Base-by-base conservation (phyloP, 2,329 filamentous ascomycete genomes). In the Harringtonia aguacate region DNA sequence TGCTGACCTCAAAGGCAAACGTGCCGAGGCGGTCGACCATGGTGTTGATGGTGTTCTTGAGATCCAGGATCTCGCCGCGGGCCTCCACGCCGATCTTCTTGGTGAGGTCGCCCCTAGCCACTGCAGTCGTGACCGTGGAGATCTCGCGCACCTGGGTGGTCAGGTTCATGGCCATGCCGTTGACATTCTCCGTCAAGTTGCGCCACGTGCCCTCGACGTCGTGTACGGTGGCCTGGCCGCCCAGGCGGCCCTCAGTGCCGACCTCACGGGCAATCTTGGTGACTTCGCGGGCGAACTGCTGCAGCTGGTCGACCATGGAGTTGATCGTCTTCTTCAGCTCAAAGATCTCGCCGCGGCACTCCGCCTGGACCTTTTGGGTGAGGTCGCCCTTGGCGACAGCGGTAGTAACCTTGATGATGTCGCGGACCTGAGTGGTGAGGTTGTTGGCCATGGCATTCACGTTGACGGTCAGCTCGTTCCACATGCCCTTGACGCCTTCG, bases 311-410 rank as follows among this genome's bases (percentile, higher is more conserved):
- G 53, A 98, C 90, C 90, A 98, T 98, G 61, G 86, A 92, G 66
- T 98, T 98, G 70, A 97, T 98, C 38, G 92, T 97, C 48, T 88
- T 89, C 66, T 98, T 98, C 58, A 98, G 83, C 68, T 86, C 87
- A 59, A 81, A 84, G 57, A 89, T 97, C 72, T 90, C 92, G 63
- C 84, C 94, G 68, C 81, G 84, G 65, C 85, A 90, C 58, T 86
- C 87, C 48, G 89, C 89, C 62, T 94, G 87, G 33, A 98, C 90
- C 63, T 95, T 95, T 63, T 95, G 90, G 41, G 89, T 95, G 55
- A 98, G 73, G 61, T 98, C 92, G 65, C 90, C 90, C 64, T 79
- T 81, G 55, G 79, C 79, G 52, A 84, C 79, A 48, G 79, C 79
- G 28, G 79, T 84, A 28, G 79, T 84, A 50, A 84, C 79, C 64